phyloP scores from a whole-genome alignment of 1,139 yeast genomes.

The Blastobotrys buckinghamii region DNA sequence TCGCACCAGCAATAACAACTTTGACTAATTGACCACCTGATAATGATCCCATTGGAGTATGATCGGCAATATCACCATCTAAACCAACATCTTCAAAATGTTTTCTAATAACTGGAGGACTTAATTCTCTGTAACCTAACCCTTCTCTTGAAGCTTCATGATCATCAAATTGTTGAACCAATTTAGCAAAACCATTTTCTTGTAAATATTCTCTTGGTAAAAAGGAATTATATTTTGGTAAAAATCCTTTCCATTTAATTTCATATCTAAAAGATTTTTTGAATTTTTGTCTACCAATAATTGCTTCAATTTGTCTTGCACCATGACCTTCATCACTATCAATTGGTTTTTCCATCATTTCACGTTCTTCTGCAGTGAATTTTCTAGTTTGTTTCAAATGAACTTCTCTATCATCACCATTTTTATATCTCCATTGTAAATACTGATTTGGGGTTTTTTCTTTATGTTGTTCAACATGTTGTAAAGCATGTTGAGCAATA shows the following conservation, averaged over 20 bases:
- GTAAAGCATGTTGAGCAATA: constrained; percentile 97
- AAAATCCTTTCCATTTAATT: constrained; percentile 88
- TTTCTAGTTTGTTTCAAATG: constrained; percentile 89
- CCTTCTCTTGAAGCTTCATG: constrained; percentile 99
- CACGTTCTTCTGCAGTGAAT: constrained; percentile 76
- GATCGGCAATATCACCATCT: constrained; percentile 97
- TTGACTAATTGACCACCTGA: constrained; percentile 98
- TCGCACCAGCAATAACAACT: constrained; percentile 98
- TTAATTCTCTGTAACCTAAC: constrained; percentile 89
- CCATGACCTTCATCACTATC: constrained; percentile 88
- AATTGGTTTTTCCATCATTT: constrained; percentile 68
- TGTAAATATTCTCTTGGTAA: constrained; percentile 76
- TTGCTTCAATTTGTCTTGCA: constrained; percentile 80
- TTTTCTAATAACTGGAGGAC: constrained; percentile 87
- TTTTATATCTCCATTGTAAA: constrained; percentile 95
- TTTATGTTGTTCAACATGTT: constrained; percentile 94
- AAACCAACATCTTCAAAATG: constrained; percentile 97
- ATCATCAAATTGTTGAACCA: constrained; percentile 92
- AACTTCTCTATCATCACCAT: constrained; percentile 98
- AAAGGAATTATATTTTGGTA: constrained; percentile 93
- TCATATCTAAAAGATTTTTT: constrained; percentile 97
- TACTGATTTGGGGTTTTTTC: constrained; percentile 98
- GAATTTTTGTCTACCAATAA: constrained; percentile 94
- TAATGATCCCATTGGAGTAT: constrained; percentile 91
- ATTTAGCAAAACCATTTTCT: constrained; percentile 78